phyloP scores from a whole-genome alignment of 2,329 filamentous ascomycete species.

The Penicillium nordicum region DNA sequence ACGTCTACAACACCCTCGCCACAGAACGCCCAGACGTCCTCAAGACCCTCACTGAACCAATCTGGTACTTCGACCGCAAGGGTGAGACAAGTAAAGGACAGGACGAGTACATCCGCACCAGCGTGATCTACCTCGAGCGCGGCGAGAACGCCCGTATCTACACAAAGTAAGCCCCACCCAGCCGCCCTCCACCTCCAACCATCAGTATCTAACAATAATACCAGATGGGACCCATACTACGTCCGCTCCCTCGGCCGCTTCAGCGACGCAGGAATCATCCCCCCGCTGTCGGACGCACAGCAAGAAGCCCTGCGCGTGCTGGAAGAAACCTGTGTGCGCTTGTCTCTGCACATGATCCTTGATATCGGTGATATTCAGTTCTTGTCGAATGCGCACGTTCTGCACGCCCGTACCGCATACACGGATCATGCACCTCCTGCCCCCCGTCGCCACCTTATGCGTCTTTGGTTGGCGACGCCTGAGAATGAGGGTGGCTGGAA shows the following conservation, averaged over 20 bases:
- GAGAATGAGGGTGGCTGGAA: slow-evolving; percentile 82
- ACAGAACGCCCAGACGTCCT: slow-evolving; percentile 73
- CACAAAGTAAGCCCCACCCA: slow-evolving; percentile 55
- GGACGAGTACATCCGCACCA: slow-evolving; percentile 68
- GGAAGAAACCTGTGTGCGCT: slow-evolving; percentile 69
- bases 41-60: slow-evolving; percentile 67
- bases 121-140: slow-evolving; percentile 74
- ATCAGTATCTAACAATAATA: slow-evolving; percentile 13
- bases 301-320: slow-evolving; percentile 64
- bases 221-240: slow-evolving; percentile 79
- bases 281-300: slow-evolving; percentile 67
- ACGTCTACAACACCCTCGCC: slow-evolving; percentile 78
- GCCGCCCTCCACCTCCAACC: neutral
- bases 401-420: slow-evolving; percentile 80
- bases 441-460: slow-evolving; percentile 73
- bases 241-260: slow-evolving; percentile 72
- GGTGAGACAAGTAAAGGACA: slow-evolving; percentile 73
- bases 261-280: slow-evolving; percentile 68
- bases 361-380: slow-evolving; percentile 89
- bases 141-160: slow-evolving; percentile 65
- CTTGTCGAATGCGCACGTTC: slow-evolving; percentile 71
- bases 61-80: slow-evolving; percentile 93
- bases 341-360: slow-evolving; percentile 79
- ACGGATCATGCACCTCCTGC: slow-evolving; percentile 65
- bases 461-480: slow-evolving; percentile 79